Percentiles rank a stretch among this genome's conserved stretches.
Conservation (phyloP, 2,329 filamentous ascomycete species). For the Talaromyces amestolkiae region DNA sequence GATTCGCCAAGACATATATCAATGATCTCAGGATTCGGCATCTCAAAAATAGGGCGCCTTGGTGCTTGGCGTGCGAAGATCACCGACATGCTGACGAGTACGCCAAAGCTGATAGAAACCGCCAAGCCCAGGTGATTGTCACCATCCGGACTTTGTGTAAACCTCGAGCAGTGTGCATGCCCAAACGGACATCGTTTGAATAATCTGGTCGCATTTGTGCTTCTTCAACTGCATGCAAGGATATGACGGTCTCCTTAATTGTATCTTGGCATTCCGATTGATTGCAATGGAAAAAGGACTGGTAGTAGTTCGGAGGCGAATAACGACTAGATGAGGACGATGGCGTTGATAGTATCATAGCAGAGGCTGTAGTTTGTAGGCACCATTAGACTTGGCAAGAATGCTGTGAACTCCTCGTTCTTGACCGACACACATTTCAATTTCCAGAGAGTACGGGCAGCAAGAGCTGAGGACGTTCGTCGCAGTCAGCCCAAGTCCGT, state of each 20-base stretch:
- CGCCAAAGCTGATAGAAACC: background rate
- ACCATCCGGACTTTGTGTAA: conserved; percentile 12
- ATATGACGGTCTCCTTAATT: conserved; percentile 1
- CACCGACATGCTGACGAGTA: background rate
- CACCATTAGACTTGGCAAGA: conserved; percentile 15
- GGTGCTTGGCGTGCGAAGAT: conserved; percentile 14
- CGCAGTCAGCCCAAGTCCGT: background rate
- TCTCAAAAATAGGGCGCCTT: conserved; percentile 4
- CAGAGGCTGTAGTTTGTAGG: background rate
- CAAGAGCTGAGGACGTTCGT: background rate
- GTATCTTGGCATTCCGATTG: conserved; percentile 10
- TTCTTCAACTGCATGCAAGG: conserved; percentile 12
- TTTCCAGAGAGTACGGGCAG: background rate
- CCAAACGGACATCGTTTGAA: background rate
- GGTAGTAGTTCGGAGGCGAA: background rate
- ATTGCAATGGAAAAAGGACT: background rate
- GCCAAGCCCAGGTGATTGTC: conserved; percentile 9
- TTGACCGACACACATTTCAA: background rate
- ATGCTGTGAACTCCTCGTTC: conserved; percentile 1
- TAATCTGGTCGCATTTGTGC: background rate
- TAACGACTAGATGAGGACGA: background rate
- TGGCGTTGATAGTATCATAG: conserved; percentile 5
- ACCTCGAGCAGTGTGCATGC: background rate
- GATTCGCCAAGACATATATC: background rate
- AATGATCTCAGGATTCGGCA: background rate